Conservation (phyloP, 306 rosid genomes). For the Vigna reflexopilosa region DNA sequence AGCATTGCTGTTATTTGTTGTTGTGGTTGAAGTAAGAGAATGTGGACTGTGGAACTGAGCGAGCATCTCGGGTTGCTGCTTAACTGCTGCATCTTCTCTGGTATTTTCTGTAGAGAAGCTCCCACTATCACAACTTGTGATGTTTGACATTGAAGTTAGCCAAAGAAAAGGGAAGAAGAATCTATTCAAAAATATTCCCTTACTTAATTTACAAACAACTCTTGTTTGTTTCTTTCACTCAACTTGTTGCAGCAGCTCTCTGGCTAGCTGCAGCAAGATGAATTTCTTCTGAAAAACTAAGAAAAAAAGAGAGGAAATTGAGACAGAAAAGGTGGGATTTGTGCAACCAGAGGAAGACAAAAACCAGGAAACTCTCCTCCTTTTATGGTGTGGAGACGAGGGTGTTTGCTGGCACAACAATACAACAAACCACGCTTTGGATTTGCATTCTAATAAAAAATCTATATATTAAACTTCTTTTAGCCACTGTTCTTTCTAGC, state of each 20-base stretch:
- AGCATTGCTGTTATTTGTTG: slow-evolving; percentile 58
- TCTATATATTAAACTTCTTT: slow-evolving; percentile 45
- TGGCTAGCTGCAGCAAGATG: slow-evolving; percentile 28
- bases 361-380: slow-evolving; percentile 79
- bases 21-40: slow-evolving; percentile 61
- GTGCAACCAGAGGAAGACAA: slow-evolving; percentile 81
- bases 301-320: slow-evolving; percentile 13
- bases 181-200: slow-evolving; percentile 45
- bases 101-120: slow-evolving; percentile 76
- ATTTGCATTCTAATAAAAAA: slow-evolving; percentile 49
- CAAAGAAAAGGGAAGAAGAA: slow-evolving; percentile 38
- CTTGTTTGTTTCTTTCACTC: slow-evolving; percentile 25
- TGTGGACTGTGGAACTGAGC: slow-evolving; percentile 65
- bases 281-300: slow-evolving; percentile 15
- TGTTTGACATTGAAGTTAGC: slow-evolving; percentile 76
- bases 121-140: slow-evolving; percentile 75
- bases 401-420: slow-evolving; percentile 58
- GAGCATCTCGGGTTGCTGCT: slow-evolving; percentile 54
- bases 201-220: slow-evolving; percentile 37
- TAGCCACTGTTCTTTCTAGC: slow-evolving; percentile 41
- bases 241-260: slow-evolving; percentile 36
- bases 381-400: slow-evolving; percentile 70
- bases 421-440: slow-evolving; percentile 59
- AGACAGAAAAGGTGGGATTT: slow-evolving; percentile 63
- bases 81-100: slow-evolving; percentile 48